Conservation (phyloP, 2,329 filamentous ascomycete species). For the Dactylellina sp. region DNA sequence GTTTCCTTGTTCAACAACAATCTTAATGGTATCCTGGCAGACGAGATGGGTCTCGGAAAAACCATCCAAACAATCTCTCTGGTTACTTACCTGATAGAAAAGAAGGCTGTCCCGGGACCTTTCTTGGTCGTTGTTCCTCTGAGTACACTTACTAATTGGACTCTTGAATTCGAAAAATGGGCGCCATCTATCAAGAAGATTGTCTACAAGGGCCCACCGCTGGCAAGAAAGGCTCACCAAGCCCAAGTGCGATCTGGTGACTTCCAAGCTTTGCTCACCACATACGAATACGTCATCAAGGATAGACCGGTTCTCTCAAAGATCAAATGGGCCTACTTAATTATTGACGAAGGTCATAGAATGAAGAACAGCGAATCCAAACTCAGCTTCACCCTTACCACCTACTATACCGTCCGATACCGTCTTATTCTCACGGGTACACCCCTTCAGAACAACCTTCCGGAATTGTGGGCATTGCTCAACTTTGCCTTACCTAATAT, state of each 20-base stretch:
- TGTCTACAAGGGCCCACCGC: conserved; percentile 96
- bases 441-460: conserved; percentile 94
- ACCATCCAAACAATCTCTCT: conserved; percentile 99
- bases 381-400: conserved; percentile 90
- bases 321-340: conserved; percentile 99
- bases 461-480: conserved; percentile 95
- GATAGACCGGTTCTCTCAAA: conserved; percentile 94
- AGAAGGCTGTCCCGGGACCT: conserved; percentile 89
- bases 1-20: conserved; percentile 99
- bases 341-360: conserved; percentile 98
- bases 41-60: conserved; percentile 99
- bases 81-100: conserved; percentile 96
- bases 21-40: conserved; percentile 96
- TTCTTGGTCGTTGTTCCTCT: conserved; percentile 97
- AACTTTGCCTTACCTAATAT: conserved; percentile 99
- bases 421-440: conserved; percentile 97
- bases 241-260: conserved; percentile 92
- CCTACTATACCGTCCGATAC: conserved; percentile 95
- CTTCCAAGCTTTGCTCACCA: conserved; percentile 96
- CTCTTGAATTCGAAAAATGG: conserved; percentile 98
- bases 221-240: conserved; percentile 86
- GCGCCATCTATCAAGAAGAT: conserved; percentile 86
- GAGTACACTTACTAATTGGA: conserved; percentile 98
- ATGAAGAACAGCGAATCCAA: conserved; percentile 99
- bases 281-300: conserved; percentile 99